Base-by-base conservation (phyloP, 73 alveolate genomes). In the Symbiodinium pilosum region DNA sequence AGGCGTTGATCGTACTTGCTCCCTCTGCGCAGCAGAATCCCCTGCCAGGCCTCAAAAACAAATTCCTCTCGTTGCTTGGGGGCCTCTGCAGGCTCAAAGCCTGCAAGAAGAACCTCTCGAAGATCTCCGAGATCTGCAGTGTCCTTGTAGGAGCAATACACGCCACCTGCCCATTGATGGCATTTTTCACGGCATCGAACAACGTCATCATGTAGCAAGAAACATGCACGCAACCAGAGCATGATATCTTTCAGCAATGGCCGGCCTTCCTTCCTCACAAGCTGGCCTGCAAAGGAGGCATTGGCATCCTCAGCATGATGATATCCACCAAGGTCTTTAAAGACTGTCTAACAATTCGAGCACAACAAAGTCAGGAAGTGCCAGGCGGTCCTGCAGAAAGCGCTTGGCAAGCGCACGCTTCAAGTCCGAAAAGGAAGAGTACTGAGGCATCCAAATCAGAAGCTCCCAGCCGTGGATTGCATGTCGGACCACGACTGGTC, bases 391-490 rank as follows among this genome's bases (percentile, higher is more conserved):
- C 95, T 89, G 28, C 56, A 64, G 75, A 28, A 89, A 89, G 40
- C 44, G 71, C 47, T 40, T 59, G n/a, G 95, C 86, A 12, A 89
- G 51, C 14, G 87, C 86, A 28, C 75, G 38, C 83, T 77, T 89
- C 75, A 89, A 11, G 71, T 89, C 75, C n/a, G 26, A 42, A 36
- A 89, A 89, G 34, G 75, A 56, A 5, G 95, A 68, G 4, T 89
- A 42, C 44, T 69, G 87, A 21, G 95, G 95, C 43, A 89, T 32
- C 21, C 44, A 24, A 41, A 89, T 87, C 28, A n/a, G 28, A 20
- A 89, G 36, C 43, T 84, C 51, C 95, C 95, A 89, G 69, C 95
- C 95, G 18, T 89, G 95, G 59, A 89, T 89, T 1, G 95, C 95
- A 30, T 89, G 95, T 12, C 87, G 47, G 36, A 89, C 95, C 75